Percentiles rank a stretch among this genome's conserved stretches.
phyloP scores from a whole-genome alignment of 2,329 filamentous ascomycete species.

The Botrytis squamosa region DNA sequence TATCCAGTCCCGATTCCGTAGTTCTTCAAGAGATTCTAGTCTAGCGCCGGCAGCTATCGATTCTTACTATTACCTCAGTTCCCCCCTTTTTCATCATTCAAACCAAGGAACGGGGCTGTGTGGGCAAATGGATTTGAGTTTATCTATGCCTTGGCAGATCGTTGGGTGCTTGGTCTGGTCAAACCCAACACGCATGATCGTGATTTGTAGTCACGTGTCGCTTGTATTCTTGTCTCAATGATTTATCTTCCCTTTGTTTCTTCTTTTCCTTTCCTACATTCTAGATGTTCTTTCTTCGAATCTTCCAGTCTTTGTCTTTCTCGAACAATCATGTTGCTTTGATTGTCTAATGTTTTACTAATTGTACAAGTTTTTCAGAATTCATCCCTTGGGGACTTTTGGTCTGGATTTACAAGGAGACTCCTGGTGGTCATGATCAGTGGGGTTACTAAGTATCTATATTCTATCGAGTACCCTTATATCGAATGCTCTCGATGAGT shows the following conservation, averaged over 20 bases:
- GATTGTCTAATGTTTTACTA: neutral
- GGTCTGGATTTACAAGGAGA: neutral
- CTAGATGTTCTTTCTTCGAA: neutral
- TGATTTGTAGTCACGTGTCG: neutral
- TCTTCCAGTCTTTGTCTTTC: neutral
- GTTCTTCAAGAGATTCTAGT: neutral
- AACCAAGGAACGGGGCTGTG: neutral
- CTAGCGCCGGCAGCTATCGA: neutral
- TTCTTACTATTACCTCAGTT: neutral
- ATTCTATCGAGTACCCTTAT: neutral
- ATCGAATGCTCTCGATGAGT: neutral
- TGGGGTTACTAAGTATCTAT: neutral
- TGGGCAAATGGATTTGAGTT: neutral
- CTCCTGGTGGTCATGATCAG: neutral
- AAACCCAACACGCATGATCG: neutral
- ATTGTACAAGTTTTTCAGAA: neutral
- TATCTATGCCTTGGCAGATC: neutral
- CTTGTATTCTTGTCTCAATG: neutral
- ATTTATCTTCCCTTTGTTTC: neutral
- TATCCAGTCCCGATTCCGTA: neutral
- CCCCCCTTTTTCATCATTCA: neutral
- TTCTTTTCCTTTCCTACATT: neutral
- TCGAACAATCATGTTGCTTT: neutral
- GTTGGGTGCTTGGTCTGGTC: neutral
- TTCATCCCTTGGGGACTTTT: neutral